These are phyloP conservation scores for Panaeolus papilionaceus DNA, from an alignment of 768 basidiomycete species.

Conservation along the genomic window DNA sequence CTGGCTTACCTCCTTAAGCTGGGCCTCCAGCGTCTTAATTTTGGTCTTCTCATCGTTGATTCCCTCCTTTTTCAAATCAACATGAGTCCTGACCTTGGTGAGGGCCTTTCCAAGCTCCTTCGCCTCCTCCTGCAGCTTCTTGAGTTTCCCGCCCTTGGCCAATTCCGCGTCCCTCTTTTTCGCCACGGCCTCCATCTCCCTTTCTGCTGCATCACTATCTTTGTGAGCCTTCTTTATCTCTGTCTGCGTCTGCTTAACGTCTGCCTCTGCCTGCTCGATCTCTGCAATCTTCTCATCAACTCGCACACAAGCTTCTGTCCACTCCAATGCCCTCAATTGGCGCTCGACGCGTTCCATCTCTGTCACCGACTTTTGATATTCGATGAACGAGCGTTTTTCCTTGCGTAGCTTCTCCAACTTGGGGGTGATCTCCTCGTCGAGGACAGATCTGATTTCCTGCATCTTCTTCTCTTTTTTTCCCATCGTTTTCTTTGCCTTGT, in stretches of 20 bases:
- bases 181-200: conserved; percentile 67
- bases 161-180: conserved; percentile 86
- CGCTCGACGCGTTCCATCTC: conserved; percentile 90
- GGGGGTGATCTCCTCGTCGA: conserved; percentile 91
- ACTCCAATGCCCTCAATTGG: conserved; percentile 87
- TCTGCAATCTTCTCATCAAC: conserved; percentile 62
- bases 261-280: conserved; percentile 54
- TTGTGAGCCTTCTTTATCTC: conserved; percentile 54
- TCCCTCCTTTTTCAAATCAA: conserved; percentile 77
- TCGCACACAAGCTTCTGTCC: conserved; percentile 66
- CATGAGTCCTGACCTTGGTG: conserved; percentile 84
- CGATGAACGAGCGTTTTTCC: conserved; percentile 89
- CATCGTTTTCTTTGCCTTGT: conserved; percentile 96
- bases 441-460: conserved; percentile 80
- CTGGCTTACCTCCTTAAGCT: conserved; percentile 64
- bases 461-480: conserved; percentile 96
- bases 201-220: conserved; percentile 71
- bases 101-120: conserved; percentile 79
- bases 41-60: conserved; percentile 81
- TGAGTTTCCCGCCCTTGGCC: conserved; percentile 91
- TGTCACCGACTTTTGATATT: conserved; percentile 86
- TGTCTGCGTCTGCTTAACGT: conserved; percentile 52
- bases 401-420: conserved; percentile 89
- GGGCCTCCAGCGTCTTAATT: conserved; percentile 55
- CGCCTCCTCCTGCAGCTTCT: conserved; percentile 82